Percentiles rank a stretch among this genome's conserved stretches.
Evolutionary conservation across 192 early-diverging fungal species (phyloP).

Genomic region (Backusella westeae): DNA sequence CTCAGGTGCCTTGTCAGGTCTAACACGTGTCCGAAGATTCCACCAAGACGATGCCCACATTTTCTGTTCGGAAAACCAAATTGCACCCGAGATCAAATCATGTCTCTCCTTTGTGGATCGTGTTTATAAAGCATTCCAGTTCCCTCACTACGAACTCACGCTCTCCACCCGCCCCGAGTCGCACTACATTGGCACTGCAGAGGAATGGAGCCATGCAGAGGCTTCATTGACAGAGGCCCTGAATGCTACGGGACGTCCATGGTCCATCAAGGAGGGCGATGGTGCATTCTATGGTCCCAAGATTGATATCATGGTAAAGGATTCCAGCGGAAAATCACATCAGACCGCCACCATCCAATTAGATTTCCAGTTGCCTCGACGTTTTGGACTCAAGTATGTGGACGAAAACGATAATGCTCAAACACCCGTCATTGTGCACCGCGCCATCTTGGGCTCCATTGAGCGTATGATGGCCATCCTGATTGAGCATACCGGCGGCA

Average conservation of each 20-base stretch:
- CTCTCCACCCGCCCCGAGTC: slow-evolving; percentile 79
- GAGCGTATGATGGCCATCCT: slow-evolving; percentile 96
- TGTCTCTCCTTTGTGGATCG: slow-evolving; percentile 76
- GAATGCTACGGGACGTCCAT: slow-evolving; percentile 52
- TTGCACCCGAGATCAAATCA: slow-evolving; percentile 72
- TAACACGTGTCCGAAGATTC: slow-evolving; percentile 91
- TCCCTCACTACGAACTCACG: slow-evolving; percentile 72
- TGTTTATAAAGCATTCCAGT: slow-evolving; percentile 78
- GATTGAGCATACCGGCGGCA: slow-evolving; percentile 87
- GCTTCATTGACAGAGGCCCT: slow-evolving; percentile 68
- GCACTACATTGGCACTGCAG: slow-evolving; percentile 67
- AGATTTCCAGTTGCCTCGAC: slow-evolving; percentile 90
- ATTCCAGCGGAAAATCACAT: slow-evolving; percentile 78
- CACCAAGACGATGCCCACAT: slow-evolving; percentile 98
- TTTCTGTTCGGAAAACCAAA: slow-evolving; percentile 84
- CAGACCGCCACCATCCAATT: slow-evolving; percentile 96
- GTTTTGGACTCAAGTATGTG: slow-evolving; percentile 78
- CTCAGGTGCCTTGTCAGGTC: slow-evolving; percentile 83
- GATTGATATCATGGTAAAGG: slow-evolving; percentile 86
- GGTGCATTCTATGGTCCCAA: slow-evolving; percentile 98
- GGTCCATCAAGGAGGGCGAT: slow-evolving; percentile 80
- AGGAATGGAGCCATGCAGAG: slow-evolving; percentile 85
- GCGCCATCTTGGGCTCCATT: slow-evolving; percentile 86
- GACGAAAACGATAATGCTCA: slow-evolving; percentile 62
- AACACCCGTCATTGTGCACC: slow-evolving; percentile 92